Base-by-base conservation (phyloP, 208 protist genomes). In the Acanthamoeba royreba region DNA sequence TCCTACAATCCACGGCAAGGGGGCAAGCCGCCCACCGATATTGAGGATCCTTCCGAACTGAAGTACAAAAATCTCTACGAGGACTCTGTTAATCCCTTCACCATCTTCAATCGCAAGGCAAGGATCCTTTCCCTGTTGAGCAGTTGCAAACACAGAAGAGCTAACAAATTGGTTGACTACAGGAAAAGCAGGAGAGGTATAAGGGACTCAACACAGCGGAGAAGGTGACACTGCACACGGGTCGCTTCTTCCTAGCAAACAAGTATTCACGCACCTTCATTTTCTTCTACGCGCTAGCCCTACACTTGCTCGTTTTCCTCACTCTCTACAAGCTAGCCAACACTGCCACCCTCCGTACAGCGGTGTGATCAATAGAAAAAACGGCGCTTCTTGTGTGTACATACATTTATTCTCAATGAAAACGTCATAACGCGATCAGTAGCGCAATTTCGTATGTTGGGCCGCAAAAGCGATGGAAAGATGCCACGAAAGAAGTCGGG, bases 51-150 rank as follows among this genome's bases (percentile, higher is more conserved):
- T 4, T 19, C 89, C 9, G 96, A 97, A 38, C 43, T 55, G 1
- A 97, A 94, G 55, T 97, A 97, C 74, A 55, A 33, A 17, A 61
- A 95, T 33, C 49, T 95, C 0, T 97, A 97, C 83, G 97, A 97
- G 87, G 95, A 97, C 28, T 77, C 45, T 17, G 85, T 97, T 0
- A 97, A 97, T 81, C 97, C 97, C 42, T 97, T 97, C 89, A n/a
- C 69, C 4, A 45, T 90, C 22, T 97, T 97, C 46, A 94, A 92
- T 40, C 94, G 93, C 38, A 96, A 96, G 85, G 81, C 49, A 11
- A 5, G 5, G 25, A 13, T 55, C 53, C 53, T 33, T 61, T n/a
- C 53, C 53, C n/a, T n/a, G n/a, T n/a, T n/a, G n/a, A n/a, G n/a
- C n/a, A n/a, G n/a, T n/a, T n/a, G n/a, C n/a, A 17, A 15, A 35